Evolutionary conservation across 1,139 yeast genomes (phyloP).

Genomic region (Entelexis paramagnoliae): DNA sequence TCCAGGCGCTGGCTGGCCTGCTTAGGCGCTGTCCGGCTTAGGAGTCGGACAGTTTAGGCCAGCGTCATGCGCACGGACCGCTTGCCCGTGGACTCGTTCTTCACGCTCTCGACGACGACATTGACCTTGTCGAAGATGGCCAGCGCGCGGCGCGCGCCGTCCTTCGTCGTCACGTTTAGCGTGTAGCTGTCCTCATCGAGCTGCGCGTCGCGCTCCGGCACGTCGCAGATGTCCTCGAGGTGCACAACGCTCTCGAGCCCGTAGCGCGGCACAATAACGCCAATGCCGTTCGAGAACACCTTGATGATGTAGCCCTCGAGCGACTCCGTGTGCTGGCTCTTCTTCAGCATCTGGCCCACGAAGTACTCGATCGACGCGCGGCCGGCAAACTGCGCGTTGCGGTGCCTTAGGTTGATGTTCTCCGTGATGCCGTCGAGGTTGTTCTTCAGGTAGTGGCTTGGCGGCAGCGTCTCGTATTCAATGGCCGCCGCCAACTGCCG

Average conservation of each 20-base stretch:
- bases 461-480: slow-evolving; percentile 76
- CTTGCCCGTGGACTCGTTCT: slow-evolving; percentile 85
- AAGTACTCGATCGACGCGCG: slow-evolving; percentile 95
- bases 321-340: slow-evolving; percentile 49
- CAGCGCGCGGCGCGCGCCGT: slow-evolving; percentile 39
- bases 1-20: too few species aligned
- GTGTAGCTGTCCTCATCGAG: slow-evolving; percentile 73
- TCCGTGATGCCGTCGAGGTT: slow-evolving; percentile 84
- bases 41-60: too few species aligned
- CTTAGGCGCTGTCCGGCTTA: too few species aligned
- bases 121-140: slow-evolving; percentile 77
- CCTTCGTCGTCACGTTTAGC: slow-evolving; percentile 44
- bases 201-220: slow-evolving; percentile 49
- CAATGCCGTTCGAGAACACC: slow-evolving; percentile 90
- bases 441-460: slow-evolving; percentile 73
- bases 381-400: slow-evolving; percentile 98
- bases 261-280: slow-evolving; percentile 89
- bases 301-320: slow-evolving; percentile 79
- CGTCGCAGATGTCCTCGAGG: slow-evolving; percentile 49
- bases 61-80: slow-evolving; percentile 69
- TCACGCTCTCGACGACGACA: slow-evolving; percentile 68
- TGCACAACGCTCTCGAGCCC: slow-evolving; percentile 93
- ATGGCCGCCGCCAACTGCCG: slow-evolving; percentile 96
- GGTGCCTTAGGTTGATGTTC: slow-evolving; percentile 85
- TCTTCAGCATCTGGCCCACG: slow-evolving; percentile 93